Conservation (phyloP, 371 early-diverging fungal species). For the Blyttiomyces sp. region DNA sequence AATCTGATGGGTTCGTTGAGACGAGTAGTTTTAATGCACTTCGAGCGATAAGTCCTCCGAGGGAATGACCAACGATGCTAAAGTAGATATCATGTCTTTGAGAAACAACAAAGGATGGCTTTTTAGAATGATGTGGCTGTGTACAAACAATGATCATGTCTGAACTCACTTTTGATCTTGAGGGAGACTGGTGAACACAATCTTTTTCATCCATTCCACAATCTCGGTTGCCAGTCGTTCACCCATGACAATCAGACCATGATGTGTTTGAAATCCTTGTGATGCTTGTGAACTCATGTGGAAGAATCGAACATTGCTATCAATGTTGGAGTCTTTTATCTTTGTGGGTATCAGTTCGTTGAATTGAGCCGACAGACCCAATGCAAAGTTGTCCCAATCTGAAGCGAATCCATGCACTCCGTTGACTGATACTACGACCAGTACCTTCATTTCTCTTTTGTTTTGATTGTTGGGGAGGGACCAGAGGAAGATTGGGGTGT, state of each 20-base stretch:
- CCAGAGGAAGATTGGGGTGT: too few relatives aligned
- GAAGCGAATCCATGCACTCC: background rate
- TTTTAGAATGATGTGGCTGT: background rate
- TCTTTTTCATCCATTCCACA: background rate
- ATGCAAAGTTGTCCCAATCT: conserved; percentile 4
- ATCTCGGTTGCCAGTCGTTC: background rate
- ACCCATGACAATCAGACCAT: background rate
- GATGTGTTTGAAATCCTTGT: background rate
- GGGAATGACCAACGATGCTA: background rate
- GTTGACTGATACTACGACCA: background rate
- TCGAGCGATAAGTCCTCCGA: conserved; percentile 4
- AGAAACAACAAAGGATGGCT: background rate
- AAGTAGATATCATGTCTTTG: background rate
- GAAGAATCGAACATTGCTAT: background rate
- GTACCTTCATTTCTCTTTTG: too few relatives aligned
- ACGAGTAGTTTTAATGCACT: background rate
- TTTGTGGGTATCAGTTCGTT: background rate
- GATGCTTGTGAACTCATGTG: background rate
- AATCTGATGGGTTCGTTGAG: background rate
- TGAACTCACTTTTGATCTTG: background rate
- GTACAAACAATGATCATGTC: background rate
- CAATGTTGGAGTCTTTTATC: background rate
- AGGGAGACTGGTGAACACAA: background rate
- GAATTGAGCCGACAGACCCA: background rate
- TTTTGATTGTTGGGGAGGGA: too few relatives aligned